Percentiles rank a stretch among this genome's conserved stretches.
Evolutionary conservation across 2,329 filamentous ascomycete genomes (phyloP).

Genomic region (Aspergillus jensenii): DNA sequence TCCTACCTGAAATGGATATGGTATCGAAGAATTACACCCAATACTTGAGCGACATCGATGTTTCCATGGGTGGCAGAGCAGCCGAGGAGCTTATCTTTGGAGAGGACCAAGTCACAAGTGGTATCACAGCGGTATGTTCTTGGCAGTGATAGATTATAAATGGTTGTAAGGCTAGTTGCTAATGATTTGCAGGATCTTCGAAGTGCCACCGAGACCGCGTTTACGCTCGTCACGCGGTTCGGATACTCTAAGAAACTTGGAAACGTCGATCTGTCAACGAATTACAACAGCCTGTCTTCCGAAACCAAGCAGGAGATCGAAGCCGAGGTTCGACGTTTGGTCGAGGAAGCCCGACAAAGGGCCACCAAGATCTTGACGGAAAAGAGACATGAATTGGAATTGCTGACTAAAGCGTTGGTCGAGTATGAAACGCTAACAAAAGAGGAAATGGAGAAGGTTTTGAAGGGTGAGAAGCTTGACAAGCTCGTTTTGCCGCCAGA

Average conservation of each 20-base stretch:
- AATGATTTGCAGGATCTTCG: constrained; percentile 67
- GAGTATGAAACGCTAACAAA: constrained; percentile 92
- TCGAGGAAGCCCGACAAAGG: constrained; percentile 77
- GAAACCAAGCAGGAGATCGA: constrained; percentile 88
- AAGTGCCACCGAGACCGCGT: constrained; percentile 76
- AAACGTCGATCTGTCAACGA: constrained; percentile 80
- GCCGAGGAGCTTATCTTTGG: constrained; percentile 90
- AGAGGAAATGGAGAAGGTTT: constrained; percentile 85
- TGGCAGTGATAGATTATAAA: background rate
- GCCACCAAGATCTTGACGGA: constrained; percentile 69
- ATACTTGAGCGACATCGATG: constrained; percentile 75
- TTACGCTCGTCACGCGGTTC: constrained; percentile 81
- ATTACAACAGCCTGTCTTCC: constrained; percentile 78
- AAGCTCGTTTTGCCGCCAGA: constrained; percentile 58
- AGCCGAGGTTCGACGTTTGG: constrained; percentile 77
- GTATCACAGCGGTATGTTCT: constrained; percentile 70
- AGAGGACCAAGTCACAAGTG: constrained; percentile 85
- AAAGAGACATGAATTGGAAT: constrained; percentile 80
- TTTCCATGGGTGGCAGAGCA: constrained; percentile 81
- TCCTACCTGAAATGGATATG: constrained; percentile 87
- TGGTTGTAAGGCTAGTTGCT: constrained; percentile 11
- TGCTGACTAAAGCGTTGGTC: constrained; percentile 82
- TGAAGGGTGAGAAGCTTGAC: constrained; percentile 78
- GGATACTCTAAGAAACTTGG: constrained; percentile 89
- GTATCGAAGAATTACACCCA: constrained; percentile 85